A percentile compares a stretch with the other conserved stretches of the same genome.
Conservation (phyloP, 306 rosid species). For the Chamaecrista fasciculata region DNA sequence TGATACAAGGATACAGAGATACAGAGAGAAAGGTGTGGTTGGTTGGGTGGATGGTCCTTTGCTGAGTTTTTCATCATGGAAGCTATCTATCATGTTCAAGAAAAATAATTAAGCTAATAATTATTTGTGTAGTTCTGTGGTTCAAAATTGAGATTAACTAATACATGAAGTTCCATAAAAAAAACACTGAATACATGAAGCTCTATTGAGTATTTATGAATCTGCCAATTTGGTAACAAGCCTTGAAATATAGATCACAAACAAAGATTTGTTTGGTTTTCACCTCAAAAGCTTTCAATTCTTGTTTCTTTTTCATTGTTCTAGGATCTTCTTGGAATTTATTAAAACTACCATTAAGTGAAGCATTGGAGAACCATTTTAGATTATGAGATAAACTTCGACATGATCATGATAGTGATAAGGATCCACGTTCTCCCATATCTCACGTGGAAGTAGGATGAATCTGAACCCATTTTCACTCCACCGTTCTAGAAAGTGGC, state of each 20-base stretch:
- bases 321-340: not conserved
- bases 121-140: not conserved
- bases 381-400: not conserved
- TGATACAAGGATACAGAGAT: not conserved
- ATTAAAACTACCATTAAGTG: not conserved
- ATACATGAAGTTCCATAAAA: not conserved
- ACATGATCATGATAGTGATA: too few relatives aligned
- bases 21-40: not conserved
- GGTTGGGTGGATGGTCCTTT: not conserved
- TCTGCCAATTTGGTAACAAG: not conserved
- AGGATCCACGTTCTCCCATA: too few relatives aligned
- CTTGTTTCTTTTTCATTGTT: not conserved
- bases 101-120: not conserved
- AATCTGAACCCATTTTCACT: too few relatives aligned
- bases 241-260: not conserved
- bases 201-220: too few relatives aligned
- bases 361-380: not conserved
- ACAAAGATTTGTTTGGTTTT: not conserved
- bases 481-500: too few relatives aligned
- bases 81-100: not conserved
- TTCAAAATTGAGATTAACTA: constrained; percentile 1
- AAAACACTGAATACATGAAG: too few relatives aligned
- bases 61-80: not conserved
- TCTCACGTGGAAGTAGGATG: too few relatives aligned
- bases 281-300: not conserved